Base-by-base conservation (phyloP, 2,329 filamentous ascomycete species). In the Phialophora chinensis region DNA sequence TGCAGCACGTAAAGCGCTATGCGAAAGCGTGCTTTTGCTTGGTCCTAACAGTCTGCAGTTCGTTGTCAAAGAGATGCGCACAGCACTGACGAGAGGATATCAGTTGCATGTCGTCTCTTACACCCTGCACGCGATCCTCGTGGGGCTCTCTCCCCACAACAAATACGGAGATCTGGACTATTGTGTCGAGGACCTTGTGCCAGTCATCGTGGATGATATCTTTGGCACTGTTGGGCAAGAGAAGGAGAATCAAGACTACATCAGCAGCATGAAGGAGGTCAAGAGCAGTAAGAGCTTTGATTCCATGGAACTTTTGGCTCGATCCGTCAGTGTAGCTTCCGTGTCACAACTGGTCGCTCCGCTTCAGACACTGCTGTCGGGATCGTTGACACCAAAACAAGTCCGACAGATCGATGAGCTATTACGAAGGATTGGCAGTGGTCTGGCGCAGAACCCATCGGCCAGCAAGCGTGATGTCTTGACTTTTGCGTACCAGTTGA, bases 241-340 rank as follows among this genome's bases (percentile, higher is more conserved):
- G 75, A 99, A 99, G 79, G 95, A 99, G 73, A 94, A 94, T 0
- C 93, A 97, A 73, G 95, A 93, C 61, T 99, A 99, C 77, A 90
- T 90, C 63, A 97, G 89, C 76, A 91, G 94, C 78, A 97, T 96
- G 90, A 97, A 96, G 78, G 95, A 99, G 79, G 90, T 99, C 64
- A 98, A 97, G 82, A 95, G 91, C 78, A 97, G 91, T 83, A 99
- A 98, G 83, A 97, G 93, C 76, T 96, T 93, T 74, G 96, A 99
- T 75, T 96, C 95, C 0, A 96, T 98, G 89, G 94, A 98, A 77
- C 83, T 98, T 17, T 85, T 98, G 70, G 91, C 95, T 29, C 91
- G 90, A 74, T 93, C 89, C 56, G 89, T 92, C 1, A 94, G 93
- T 1, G 83, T 97, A 27, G 83, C 80, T 60, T 87, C 89, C 64